These are phyloP conservation scores for Acrodontium crateriforme DNA, from an alignment of 2,329 filamentous ascomycete genomes.

Conservation along the genomic window DNA sequence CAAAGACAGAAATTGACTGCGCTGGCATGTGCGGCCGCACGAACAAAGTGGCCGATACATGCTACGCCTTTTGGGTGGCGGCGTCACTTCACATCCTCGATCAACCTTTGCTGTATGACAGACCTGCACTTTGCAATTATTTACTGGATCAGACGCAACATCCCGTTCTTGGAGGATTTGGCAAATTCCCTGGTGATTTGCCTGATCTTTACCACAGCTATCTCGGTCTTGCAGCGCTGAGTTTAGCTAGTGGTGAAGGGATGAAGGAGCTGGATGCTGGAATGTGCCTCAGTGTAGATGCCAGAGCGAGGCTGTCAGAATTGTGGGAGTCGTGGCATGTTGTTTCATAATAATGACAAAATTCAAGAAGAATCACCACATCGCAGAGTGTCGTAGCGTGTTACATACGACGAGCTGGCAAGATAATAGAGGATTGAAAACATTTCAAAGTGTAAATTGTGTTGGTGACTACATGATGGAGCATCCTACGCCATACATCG, in stretches of 20 bases:
- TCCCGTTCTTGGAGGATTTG: conserved; percentile 42
- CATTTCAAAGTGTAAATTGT: no score
- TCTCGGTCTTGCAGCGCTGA: conserved; percentile 68
- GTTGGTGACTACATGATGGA: conserved; percentile 52
- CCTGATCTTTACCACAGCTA: conserved; percentile 76
- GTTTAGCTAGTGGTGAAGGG: conserved; percentile 46
- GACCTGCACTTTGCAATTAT: conserved; percentile 43
- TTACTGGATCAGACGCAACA: conserved; percentile 80
- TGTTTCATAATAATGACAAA: no score
- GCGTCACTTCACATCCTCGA: conserved; percentile 37
- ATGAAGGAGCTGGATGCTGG: conserved; percentile 60
- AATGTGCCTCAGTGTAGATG: conserved; percentile 57
- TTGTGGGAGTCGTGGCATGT: conserved; percentile 16
- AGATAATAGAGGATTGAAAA: no score
- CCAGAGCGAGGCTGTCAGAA: conserved; percentile 17
- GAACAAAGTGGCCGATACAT: conserved; percentile 89
- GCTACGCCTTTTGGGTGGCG: conserved; percentile 86
- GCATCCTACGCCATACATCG: conserved; percentile 95
- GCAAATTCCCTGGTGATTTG: conserved; percentile 32
- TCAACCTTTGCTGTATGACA: conserved; percentile 9
- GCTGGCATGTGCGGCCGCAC: conserved; percentile 77
- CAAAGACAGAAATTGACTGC: conserved; percentile 8
- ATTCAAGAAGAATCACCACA: no score
- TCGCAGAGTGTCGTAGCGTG: no score
- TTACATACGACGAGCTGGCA: no score